These are phyloP conservation scores for Mycena alexandri DNA, from an alignment of 768 basidiomycete species.

Conservation along the genomic window DNA sequence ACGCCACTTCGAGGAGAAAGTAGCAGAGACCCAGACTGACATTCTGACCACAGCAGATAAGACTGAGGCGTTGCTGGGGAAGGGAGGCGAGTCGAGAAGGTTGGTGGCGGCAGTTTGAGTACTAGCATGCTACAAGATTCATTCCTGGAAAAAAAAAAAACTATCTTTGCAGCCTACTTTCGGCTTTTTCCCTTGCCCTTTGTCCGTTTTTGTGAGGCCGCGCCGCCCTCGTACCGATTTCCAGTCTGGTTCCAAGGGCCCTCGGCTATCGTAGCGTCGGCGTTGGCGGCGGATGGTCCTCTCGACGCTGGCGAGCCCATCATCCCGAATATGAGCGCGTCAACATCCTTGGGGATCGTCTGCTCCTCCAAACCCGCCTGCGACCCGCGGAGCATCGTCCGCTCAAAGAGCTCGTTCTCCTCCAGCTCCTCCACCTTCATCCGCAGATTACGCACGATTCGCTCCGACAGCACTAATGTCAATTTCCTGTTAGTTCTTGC, in stretches of 20 bases:
- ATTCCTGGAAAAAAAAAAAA: slow-evolving; percentile 6
- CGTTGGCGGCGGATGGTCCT: slow-evolving; percentile 30
- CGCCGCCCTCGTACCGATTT: slow-evolving; percentile 26
- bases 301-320: slow-evolving; percentile 61
- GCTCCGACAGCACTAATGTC: slow-evolving; percentile 47
- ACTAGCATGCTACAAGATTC: slow-evolving; percentile 17
- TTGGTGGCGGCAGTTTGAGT: too few relatives aligned
- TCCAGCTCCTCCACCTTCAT: slow-evolving; percentile 54
- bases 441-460: slow-evolving; percentile 54
- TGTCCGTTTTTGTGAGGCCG: slow-evolving; percentile 41
- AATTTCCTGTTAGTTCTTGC: background rate
- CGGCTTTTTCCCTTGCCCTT: slow-evolving; percentile 45
- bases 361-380: slow-evolving; percentile 58
- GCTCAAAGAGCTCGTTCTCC: slow-evolving; percentile 64
- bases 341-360: slow-evolving; percentile 60
- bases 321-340: slow-evolving; percentile 65
- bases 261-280: slow-evolving; percentile 41
- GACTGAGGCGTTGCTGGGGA: too few relatives aligned
- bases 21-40: too few relatives aligned
- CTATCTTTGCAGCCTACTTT: slow-evolving; percentile 12
- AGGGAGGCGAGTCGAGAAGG: too few relatives aligned
- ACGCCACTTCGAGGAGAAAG: too few relatives aligned
- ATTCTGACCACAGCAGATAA: too few relatives aligned
- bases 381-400: slow-evolving; percentile 60
- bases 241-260: slow-evolving; percentile 55